Conservation (phyloP, 495 filamentous ascomycete species). For the Aspergillus sparsus region DNA sequence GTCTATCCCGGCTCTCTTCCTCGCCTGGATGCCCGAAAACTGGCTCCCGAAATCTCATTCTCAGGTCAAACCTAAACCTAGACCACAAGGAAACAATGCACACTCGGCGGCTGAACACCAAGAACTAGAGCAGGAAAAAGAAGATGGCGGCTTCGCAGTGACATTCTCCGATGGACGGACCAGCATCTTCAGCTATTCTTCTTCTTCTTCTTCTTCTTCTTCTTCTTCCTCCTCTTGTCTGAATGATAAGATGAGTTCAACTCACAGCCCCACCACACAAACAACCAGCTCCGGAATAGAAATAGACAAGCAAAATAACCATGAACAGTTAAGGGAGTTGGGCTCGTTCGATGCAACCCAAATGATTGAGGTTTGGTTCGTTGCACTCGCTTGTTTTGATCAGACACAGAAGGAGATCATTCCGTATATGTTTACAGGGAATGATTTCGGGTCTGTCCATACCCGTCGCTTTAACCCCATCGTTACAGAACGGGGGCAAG, state of each 20-base stretch:
- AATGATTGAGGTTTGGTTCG: slow-evolving; percentile 50
- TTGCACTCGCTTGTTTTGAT: slow-evolving; percentile 33
- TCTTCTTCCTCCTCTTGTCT: no score
- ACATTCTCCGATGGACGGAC: slow-evolving; percentile 67
- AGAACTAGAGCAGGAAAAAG: no score
- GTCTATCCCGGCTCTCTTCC: slow-evolving; percentile 65
- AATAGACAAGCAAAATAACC: slow-evolving; percentile 10
- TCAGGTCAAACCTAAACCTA: no score
- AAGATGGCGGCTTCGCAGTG: slow-evolving; percentile 54
- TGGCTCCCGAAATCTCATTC: slow-evolving; percentile 27
- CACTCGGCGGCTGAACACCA: no score
- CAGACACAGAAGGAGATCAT: neutral
- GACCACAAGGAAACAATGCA: no score
- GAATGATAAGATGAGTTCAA: no score
- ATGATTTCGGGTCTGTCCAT: slow-evolving; percentile 39
- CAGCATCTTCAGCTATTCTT: slow-evolving; percentile 45
- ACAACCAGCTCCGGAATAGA: slow-evolving; percentile 20
- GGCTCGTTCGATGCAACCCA: slow-evolving; percentile 37
- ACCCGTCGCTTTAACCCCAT: slow-evolving; percentile 31
- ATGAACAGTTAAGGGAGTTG: slow-evolving; percentile 24
- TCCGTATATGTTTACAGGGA: slow-evolving; percentile 42
- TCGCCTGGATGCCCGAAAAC: slow-evolving; percentile 66
- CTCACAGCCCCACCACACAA: slow-evolving; percentile 3
- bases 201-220: no score
- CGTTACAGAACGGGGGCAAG: neutral